phyloP scores from a whole-genome alignment of 768 basidiomycete species.

The Stropharia rugosoannulata region DNA sequence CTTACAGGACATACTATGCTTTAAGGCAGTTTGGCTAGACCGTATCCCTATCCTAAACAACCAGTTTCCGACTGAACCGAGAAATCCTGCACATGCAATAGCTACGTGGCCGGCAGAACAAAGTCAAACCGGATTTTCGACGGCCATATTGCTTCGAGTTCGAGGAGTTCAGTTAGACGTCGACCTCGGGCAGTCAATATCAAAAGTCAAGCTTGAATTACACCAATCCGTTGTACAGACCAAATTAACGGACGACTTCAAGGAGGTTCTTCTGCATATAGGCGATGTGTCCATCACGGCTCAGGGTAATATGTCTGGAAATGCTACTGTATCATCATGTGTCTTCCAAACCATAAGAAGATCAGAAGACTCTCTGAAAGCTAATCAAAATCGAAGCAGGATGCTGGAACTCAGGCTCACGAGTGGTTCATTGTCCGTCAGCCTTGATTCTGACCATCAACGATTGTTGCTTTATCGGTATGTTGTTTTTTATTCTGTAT shows the following conservation, averaged over 20 bases:
- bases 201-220: constrained; percentile 64
- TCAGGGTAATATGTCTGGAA: constrained; percentile 70
- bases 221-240: constrained; percentile 64
- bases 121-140: constrained; percentile 48
- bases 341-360: constrained; percentile 74
- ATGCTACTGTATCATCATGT: constrained; percentile 64
- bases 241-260: constrained; percentile 55
- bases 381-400: constrained; percentile 36
- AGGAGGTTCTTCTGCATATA: constrained; percentile 67
- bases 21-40: constrained; percentile 95
- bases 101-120: background rate
- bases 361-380: constrained; percentile 36
- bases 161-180: constrained; percentile 72
- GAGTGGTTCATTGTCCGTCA: constrained; percentile 64
- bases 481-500: constrained; percentile 12
- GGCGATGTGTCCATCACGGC: constrained; percentile 66
- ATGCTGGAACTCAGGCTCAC: constrained; percentile 77
- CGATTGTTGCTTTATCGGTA: constrained; percentile 75
- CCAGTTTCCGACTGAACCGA: constrained; percentile 26
- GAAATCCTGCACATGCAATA: constrained; percentile 7
- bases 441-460: constrained; percentile 76
- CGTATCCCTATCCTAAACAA: constrained; percentile 75
- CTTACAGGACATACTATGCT: constrained; percentile 88
- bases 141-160: constrained; percentile 65
- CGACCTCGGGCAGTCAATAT: constrained; percentile 87